Conservation (phyloP, 2,329 filamentous ascomycete genomes). For the Fusarium sp. region DNA sequence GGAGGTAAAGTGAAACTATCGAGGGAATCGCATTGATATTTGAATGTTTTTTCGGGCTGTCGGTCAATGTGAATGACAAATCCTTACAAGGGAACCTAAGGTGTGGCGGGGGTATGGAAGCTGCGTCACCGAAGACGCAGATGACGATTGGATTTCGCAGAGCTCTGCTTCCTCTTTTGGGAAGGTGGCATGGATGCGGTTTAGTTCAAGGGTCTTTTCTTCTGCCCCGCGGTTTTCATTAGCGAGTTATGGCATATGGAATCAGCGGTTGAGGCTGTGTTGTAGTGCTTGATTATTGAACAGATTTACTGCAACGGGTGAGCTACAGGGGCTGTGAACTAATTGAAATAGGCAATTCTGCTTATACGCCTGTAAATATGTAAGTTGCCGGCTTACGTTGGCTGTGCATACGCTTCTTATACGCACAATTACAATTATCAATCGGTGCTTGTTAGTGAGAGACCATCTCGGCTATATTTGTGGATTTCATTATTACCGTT, state of each 20-base stretch:
- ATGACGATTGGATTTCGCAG: constrained; percentile 39
- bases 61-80: constrained; percentile 31
- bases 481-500: neutral
- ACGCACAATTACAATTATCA: neutral
- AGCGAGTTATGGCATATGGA: neutral
- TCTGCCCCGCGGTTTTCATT: constrained; percentile 15
- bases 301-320: neutral
- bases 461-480: neutral
- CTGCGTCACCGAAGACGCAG: constrained; percentile 34
- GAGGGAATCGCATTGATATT: constrained; percentile 7
- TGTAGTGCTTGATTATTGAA: neutral
- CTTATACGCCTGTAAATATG: neutral
- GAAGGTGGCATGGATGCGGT: constrained; percentile 11
- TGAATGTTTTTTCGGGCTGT: constrained; percentile 20
- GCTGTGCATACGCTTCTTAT: neutral
- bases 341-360: neutral
- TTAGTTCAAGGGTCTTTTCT: constrained; percentile 8
- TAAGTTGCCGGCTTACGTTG: neutral
- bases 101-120: constrained; percentile 4
- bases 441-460: neutral
- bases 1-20: neutral
- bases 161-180: constrained; percentile 34
- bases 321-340: neutral
- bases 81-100: constrained; percentile 5
- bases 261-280: neutral